phyloP scores from a whole-genome alignment of 2,329 filamentous ascomycete genomes.

The Scolecobasidium constrictum region DNA sequence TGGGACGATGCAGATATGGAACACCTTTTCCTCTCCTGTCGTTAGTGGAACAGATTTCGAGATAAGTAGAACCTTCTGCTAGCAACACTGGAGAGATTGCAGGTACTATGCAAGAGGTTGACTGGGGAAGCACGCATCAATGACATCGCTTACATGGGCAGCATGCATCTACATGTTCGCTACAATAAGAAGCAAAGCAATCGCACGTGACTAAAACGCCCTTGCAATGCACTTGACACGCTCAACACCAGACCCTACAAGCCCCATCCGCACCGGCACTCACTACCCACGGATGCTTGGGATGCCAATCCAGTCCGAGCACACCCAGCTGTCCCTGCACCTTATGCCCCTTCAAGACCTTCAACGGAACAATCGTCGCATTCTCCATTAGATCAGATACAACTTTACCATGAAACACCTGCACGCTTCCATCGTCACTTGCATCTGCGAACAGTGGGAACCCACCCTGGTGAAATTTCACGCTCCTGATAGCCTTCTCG shows the following conservation, averaged over 20 bases:
- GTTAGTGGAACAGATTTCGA: no score
- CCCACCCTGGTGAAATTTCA: constrained; percentile 70
- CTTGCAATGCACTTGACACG: no score
- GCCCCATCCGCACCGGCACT: constrained; percentile 92
- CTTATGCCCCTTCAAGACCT: constrained; percentile 84
- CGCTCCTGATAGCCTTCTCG: constrained; percentile 77
- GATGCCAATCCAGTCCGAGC: constrained; percentile 93
- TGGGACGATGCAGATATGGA: no score
- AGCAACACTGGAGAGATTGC: no score
- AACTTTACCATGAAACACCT: constrained; percentile 95
- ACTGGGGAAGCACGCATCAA: no score
- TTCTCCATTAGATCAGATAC: constrained; percentile 93
- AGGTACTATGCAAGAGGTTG: no score
- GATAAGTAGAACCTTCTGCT: no score
- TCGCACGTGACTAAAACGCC: no score
- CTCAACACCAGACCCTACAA: constrained; percentile 67
- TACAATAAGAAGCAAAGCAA: no score
- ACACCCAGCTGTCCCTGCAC: constrained; percentile 80
- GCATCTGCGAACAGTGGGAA: constrained; percentile 87
- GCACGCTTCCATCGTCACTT: constrained; percentile 85
- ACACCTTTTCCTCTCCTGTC: no score
- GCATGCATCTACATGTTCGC: no score
- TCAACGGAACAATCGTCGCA: constrained; percentile 89
- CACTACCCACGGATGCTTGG: constrained; percentile 83
- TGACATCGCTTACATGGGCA: no score